These are phyloP conservation scores for Pythium periplocum DNA, from an alignment of 352 stramenopile species.

Conservation along the genomic window DNA sequence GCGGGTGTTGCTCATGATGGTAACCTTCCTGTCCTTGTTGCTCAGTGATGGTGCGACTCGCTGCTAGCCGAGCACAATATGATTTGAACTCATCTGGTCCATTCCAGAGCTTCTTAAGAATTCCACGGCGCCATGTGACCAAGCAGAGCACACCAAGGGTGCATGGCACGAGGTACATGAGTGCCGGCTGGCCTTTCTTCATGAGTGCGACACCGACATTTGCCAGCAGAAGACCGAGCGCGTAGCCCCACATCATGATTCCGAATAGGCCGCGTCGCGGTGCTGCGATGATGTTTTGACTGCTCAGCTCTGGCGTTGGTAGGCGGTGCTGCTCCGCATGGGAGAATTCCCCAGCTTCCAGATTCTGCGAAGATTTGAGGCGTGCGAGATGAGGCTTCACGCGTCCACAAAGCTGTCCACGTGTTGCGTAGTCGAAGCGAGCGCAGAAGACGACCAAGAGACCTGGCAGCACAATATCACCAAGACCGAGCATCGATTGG, in stretches of 20 bases:
- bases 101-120: constrained; percentile 87
- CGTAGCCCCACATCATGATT: constrained; percentile 91
- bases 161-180: constrained; percentile 95
- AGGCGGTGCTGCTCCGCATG: constrained; percentile 4
- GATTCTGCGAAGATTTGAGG: constrained; percentile 25
- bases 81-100: constrained; percentile 44
- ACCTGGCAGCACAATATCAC: constrained; percentile 95
- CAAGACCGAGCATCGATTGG: constrained; percentile 92
- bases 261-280: constrained; percentile 58
- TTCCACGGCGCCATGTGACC: constrained; percentile 74
- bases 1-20: constrained; percentile 7
- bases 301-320: constrained; percentile 40
- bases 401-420: constrained; percentile 58
- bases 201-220: constrained; percentile 93
- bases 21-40: constrained; percentile 8
- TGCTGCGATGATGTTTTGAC: constrained; percentile 3
- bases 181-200: constrained; percentile 90
- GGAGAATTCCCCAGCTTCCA: neutral
- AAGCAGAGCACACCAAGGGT: constrained; percentile 83
- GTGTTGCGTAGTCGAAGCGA: constrained; percentile 90
- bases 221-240: constrained; percentile 89
- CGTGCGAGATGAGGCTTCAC: constrained; percentile 42
- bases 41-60: neutral
- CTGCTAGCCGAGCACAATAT: neutral
- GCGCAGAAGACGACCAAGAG: constrained; percentile 94